Percentiles rank a stretch among this genome's conserved stretches.
These are phyloP conservation scores for Aristolochia californica DNA, from an alignment of 164 flowering plant genomes.

Conservation along the genomic window DNA sequence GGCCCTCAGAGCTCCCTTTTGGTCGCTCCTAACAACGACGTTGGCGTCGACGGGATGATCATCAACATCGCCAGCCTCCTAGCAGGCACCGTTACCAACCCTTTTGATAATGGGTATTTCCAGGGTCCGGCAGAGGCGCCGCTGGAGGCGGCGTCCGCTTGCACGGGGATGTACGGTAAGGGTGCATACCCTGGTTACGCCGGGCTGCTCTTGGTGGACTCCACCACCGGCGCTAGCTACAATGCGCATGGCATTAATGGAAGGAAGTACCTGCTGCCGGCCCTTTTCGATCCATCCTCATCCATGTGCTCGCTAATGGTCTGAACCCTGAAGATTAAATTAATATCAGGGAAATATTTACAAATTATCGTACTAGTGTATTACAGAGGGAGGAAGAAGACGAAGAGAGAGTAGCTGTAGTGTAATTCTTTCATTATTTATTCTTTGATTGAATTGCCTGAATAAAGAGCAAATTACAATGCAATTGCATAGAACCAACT, in stretches of 20 bases:
- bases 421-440: conserved; percentile 30
- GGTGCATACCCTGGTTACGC: conserved; percentile 29
- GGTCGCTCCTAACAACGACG: conserved; percentile 24
- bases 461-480: too few relatives aligned
- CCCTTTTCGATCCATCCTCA: conserved; percentile 17
- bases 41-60: conserved; percentile 27
- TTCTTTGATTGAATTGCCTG: conserved; percentile 19
- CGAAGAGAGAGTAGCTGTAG: too few relatives aligned
- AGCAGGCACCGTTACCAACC: conserved; percentile 25
- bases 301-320: conserved; percentile 13
- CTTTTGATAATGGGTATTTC: conserved; percentile 20
- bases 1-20: conserved; percentile 23
- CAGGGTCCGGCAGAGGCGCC: conserved; percentile 23
- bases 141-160: conserved; percentile 25
- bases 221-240: conserved; percentile 20
- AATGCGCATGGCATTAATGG: conserved; percentile 21
- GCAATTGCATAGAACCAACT: too few relatives aligned
- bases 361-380: too few relatives aligned
- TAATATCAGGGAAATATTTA: too few relatives aligned
- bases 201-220: conserved; percentile 20
- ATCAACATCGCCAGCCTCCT: conserved; percentile 19
- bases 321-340: neutral
- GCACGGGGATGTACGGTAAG: conserved; percentile 23
- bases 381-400: too few relatives aligned
- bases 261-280: conserved; percentile 22